Percentiles rank a stretch among this genome's conserved stretches.
phyloP scores from a whole-genome alignment of 192 early-diverging fungal genomes.

The Irineochytrium annulatum region DNA sequence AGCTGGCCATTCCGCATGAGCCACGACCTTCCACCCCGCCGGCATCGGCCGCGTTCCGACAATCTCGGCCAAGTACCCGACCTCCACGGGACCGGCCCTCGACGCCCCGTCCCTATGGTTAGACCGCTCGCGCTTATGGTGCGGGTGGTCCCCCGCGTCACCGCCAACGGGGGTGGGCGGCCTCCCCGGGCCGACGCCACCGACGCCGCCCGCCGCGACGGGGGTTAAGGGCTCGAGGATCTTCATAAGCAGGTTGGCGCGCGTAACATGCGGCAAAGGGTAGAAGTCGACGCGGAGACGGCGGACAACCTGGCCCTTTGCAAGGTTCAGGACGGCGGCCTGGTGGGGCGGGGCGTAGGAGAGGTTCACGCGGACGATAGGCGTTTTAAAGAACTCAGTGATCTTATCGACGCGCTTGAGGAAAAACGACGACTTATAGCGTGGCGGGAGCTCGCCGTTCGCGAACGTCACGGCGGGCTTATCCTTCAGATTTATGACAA shows the following conservation, averaged over 20 bases:
- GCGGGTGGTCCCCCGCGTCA: too few relatives aligned
- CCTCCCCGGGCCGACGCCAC: not conserved
- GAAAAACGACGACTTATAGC: conserved; percentile 25
- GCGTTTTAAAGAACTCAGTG: conserved; percentile 20
- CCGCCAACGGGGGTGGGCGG: too few relatives aligned
- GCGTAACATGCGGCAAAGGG: conserved; percentile 14
- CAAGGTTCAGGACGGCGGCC: conserved; percentile 19
- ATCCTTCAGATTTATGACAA: conserved; percentile 17
- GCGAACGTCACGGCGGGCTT: not conserved
- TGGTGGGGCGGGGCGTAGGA: conserved; percentile 24
- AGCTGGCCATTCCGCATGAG: conserved; percentile 14
- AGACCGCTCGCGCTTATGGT: too few relatives aligned
- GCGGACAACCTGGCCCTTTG: conserved; percentile 2
- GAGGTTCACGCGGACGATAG: conserved; percentile 8
- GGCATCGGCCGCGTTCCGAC: conserved; percentile 13
- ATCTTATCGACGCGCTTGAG: conserved; percentile 22
- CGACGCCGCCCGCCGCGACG: not conserved
- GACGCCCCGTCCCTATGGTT: too few relatives aligned
- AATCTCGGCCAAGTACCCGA: conserved; percentile 18
- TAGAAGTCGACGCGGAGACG: conserved; percentile 25
- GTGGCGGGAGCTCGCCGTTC: conserved; percentile 28
- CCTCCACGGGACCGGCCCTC: not conserved
- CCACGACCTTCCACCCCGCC: conserved; percentile 12
- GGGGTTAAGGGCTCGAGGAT: not conserved
- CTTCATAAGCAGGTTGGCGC: conserved; percentile 19